Base-by-base conservation (phyloP, 1,139 yeast genomes). In the Scheffersomyces insectosa region DNA sequence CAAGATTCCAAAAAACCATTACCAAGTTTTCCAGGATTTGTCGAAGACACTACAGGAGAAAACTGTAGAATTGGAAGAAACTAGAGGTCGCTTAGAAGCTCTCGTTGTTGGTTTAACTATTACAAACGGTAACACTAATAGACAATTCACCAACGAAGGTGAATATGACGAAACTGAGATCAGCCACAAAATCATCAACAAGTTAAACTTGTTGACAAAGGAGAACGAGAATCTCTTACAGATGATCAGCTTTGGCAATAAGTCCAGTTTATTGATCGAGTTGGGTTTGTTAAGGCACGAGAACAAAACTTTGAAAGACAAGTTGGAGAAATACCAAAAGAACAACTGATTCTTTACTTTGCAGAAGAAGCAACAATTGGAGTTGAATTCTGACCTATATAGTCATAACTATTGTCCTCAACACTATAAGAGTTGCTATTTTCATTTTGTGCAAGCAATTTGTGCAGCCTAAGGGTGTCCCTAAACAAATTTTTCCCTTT, bases 211-310 rank as follows among this genome's bases (percentile, higher is more conserved):
- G 45, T 67, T 89, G 49, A 80, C 82, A 20, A 75, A 74, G 38
- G 97, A 90, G 59, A 90, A 90, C 58, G 85, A 82, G 44, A 79
- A 76, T 45, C 75, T 89, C 61, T 75, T 86, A 48, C 79, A 80
- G 52, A 80, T 87, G 82, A 62, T 87, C 11, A 82, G 90, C 49
- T 82, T 75, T 59, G 88, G 95, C 13, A 82, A 82, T 55, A 77
- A 85, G 38, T 85, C 85, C 54, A 88, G 87, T 54, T 70, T 83
- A 50, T 79, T 85, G 48, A 79, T 87, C 36, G 90, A 86, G 60
- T 62, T 85, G 36, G 88, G 85, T 12, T 61, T 85, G 37, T 66
- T 86, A 41, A 76, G 78, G 49, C 66, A 46, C 40, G 79, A 79
- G 43, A 54, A 47, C 33, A 40, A 41, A 31, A 30, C 33, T 16